Evolutionary conservation across 1,139 yeast genomes (phyloP).

Genomic region (Scheffersomyces segobiensis): DNA sequence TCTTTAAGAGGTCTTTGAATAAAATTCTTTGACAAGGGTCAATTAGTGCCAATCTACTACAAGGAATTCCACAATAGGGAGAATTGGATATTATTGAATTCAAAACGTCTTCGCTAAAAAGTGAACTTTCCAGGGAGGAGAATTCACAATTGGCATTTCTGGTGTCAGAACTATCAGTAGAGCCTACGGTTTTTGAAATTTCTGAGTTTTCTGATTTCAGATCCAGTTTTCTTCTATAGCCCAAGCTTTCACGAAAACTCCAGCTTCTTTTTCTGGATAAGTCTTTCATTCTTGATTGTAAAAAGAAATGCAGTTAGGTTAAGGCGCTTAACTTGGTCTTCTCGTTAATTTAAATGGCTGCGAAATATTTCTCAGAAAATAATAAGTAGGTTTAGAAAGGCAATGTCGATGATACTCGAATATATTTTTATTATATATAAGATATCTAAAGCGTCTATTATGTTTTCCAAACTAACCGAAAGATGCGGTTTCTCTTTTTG

Average conservation of each 20-base stretch:
- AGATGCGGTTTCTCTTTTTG: neutral
- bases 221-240: neutral
- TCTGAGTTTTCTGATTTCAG: neutral
- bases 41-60: constrained; percentile 6
- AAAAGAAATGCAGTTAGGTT: neutral
- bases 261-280: neutral
- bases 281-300: neutral
- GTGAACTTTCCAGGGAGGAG: neutral
- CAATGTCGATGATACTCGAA: no score
- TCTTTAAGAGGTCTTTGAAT: constrained; percentile 2
- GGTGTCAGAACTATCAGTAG: neutral
- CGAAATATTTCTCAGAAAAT: neutral
- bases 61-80: constrained; percentile 4
- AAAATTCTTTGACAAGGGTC: constrained; percentile 8
- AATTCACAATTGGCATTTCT: neutral
- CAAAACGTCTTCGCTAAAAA: neutral
- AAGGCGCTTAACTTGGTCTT: neutral
- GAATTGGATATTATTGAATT: neutral
- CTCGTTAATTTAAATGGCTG: neutral
- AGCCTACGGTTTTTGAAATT: neutral
- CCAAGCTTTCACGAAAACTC: neutral
- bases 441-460: no score
- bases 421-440: no score
- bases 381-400: no score
- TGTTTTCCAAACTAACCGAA: neutral